Evolutionary conservation across 2,329 filamentous ascomycete genomes (phyloP).

Genomic region (Chaetomiaceae sp.): DNA sequence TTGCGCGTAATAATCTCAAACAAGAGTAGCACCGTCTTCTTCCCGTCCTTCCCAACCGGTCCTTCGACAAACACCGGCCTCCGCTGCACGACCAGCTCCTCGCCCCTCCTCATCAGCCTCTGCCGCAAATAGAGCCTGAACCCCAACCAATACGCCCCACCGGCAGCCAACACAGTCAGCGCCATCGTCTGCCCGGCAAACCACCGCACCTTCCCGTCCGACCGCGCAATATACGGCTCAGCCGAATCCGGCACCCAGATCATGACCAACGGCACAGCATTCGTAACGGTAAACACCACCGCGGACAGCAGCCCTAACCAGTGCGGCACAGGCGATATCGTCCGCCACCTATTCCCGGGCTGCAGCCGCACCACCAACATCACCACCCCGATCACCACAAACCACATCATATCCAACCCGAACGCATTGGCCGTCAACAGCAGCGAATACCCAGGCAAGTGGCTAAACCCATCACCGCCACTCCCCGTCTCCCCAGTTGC

Average conservation of each 20-base stretch:
- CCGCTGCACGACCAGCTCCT: too few relatives aligned
- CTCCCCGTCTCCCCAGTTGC: too few relatives aligned
- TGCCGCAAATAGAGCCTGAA: slow-evolving; percentile 17
- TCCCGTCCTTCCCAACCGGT: too few relatives aligned
- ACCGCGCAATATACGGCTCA: slow-evolving; percentile 8
- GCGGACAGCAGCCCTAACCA: slow-evolving; percentile 11
- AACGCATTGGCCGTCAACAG: slow-evolving; percentile 13
- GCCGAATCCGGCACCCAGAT: slow-evolving; percentile 18
- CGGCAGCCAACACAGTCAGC: slow-evolving; percentile 6
- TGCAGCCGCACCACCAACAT: slow-evolving; percentile 16
- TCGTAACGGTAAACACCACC: slow-evolving; percentile 10
- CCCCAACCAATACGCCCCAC: slow-evolving; percentile 14
- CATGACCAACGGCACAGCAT: slow-evolving; percentile 10
- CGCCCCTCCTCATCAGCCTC: too few relatives aligned
- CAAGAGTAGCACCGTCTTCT: too few relatives aligned
- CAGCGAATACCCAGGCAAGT: slow-evolving; percentile 14
- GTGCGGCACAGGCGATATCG: slow-evolving; percentile 18
- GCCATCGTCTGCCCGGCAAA: slow-evolving; percentile 14
- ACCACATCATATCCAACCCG: slow-evolving; percentile 20
- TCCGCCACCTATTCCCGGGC: slow-evolving; percentile 14
- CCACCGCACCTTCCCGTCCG: slow-evolving; percentile 11
- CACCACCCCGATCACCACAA: slow-evolving; percentile 13
- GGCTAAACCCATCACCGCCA: background rate
- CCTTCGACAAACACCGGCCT: too few relatives aligned
- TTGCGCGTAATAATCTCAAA: too few relatives aligned